Evolutionary conservation across 2,329 filamentous ascomycete genomes (phyloP), one percentile per base, ranked within the genome.

Genomic region (Penicillium aurantiogriseum): DNA sequence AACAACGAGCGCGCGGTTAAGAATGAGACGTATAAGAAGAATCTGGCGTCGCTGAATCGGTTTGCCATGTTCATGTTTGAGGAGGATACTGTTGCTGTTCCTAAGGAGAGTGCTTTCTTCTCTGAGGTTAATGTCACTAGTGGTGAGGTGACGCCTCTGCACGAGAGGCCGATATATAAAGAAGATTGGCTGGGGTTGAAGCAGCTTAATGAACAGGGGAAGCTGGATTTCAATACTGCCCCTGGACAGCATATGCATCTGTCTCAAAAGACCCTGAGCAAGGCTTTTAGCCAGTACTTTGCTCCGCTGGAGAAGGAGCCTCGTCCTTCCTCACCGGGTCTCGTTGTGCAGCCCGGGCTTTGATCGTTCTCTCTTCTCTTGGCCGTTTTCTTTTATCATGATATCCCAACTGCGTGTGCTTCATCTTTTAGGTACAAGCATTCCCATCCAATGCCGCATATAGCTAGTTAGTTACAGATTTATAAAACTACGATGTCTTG

Each of bases 121-220:
- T 85, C 87, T 39, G 92, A 97, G 72, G 88, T 94, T 47, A 91
- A 94, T 74, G 80, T 79, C 35, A 89, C 86, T 4, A 78, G 69
- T 58, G 80, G 79, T 1, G 82, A 86, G 59, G 80, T 86, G 23
- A 90, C 85, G 45, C 82, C 82, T 17, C 76, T 99, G 71, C 81
- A 84, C 63, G 83, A 92, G 51, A 81, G 90, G 57, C 74, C 76
- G 29, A 79, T 97, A 2, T 99, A 97, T 74, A 85, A 83, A 65
- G 88, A 97, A 76, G 93, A 99, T 77, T 99, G 94, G 94, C 78
- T 99, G 29, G 94, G 94, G 0, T 78, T 99, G 72, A 89, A 84
- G 73, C 77, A 79, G 67, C 77, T 99, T 68, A 92, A 97, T 76
- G 78, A 88, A 72, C 89, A 89, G 78, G 90, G 88, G 3, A 90